Evolutionary conservation across 306 rosid species (phyloP), one percentile per base, ranked within the genome.

Genomic region (Casuarina equisetifolia): DNA sequence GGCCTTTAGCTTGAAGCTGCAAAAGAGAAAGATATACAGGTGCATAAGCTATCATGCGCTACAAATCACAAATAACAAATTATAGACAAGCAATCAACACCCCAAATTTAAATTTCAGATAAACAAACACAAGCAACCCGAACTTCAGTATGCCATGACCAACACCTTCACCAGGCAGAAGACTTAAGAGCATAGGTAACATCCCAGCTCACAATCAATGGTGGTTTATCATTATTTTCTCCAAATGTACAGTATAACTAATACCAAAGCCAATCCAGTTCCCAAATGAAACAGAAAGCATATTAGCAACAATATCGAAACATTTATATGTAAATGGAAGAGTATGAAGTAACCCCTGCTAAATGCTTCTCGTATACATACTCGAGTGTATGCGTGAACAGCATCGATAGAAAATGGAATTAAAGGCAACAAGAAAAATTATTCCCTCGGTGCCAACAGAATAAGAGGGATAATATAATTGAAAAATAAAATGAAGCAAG

Each of bases 1-100:
- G 43, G 78, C 79, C 68, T 0, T 83, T 83, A 44, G 82, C 71
- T 78, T 75, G 97, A 78, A 83, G 86, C 90, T 85, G 86, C 90
- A 80, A 67, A 89, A 48, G 51, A 69, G 35, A 50, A 76, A 57
- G 45, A 64, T 39, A 76, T 68, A 44, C 13, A 59, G 45, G 36
- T 39, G 67, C 17, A 79, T 63, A 38, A 51, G 36, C 50, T 42
- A 40, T 66, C 35, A 12, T 16, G 35, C 1, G 42, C 49, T 66
- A 42, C n/a, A 40, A 66, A 66, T 66, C 71, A 66, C 17, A 66
- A 20, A 54, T 54, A 63, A 63, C 46, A 6, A 66, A 66, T 17
- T 40, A 17, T 16, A 3, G 15, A 66, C 50, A 40, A 3, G 71
- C 6, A 42, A 66, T 42, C 35, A 40, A 42, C 35, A 3, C 35